These are phyloP conservation scores for Ramalina peruviana DNA, from an alignment of 495 filamentous ascomycete genomes.

Conservation along the genomic window DNA sequence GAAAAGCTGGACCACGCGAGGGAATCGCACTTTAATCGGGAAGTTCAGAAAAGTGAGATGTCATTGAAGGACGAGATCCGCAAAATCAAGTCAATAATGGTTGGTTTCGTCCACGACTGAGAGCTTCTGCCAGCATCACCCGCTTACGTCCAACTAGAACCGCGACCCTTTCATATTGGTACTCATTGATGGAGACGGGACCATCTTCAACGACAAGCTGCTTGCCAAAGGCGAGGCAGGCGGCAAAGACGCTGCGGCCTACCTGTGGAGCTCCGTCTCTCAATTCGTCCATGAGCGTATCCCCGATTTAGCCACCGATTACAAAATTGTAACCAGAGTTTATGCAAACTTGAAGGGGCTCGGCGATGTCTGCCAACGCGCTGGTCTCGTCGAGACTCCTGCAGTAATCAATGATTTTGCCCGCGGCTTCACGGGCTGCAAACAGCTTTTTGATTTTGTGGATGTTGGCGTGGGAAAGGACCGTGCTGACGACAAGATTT, in stretches of 20 bases:
- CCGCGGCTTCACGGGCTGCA: slow-evolving; percentile 61
- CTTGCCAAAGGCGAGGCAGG: slow-evolving; percentile 52
- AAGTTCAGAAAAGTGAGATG: slow-evolving; percentile 39
- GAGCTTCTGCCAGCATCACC: neutral
- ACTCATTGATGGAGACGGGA: slow-evolving; percentile 64
- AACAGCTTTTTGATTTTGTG: slow-evolving; percentile 57
- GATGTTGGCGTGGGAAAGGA: slow-evolving; percentile 61
- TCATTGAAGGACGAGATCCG: slow-evolving; percentile 38
- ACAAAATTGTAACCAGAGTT: slow-evolving; percentile 51
- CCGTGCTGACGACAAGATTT: slow-evolving; percentile 57
- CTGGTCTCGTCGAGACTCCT: slow-evolving; percentile 39
- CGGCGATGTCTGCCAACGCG: slow-evolving; percentile 41
- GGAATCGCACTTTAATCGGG: slow-evolving; percentile 41
- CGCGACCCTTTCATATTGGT: slow-evolving; percentile 63
- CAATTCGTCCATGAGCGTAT: slow-evolving; percentile 32
- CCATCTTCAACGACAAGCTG: slow-evolving; percentile 58
- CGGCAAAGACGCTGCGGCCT: slow-evolving; percentile 53
- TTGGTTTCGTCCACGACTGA: slow-evolving; percentile 13
- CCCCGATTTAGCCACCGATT: slow-evolving; percentile 32
- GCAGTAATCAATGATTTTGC: slow-evolving; percentile 51
- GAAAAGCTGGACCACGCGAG: slow-evolving; percentile 39
- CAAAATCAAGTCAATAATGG: slow-evolving; percentile 36
- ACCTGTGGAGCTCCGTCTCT: slow-evolving; percentile 41
- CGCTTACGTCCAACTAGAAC: slow-evolving; percentile 32
- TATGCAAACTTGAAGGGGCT: slow-evolving; percentile 57